Conservation (phyloP, 2,329 filamentous ascomycete genomes). For the Dactylonectria estremocensis region DNA sequence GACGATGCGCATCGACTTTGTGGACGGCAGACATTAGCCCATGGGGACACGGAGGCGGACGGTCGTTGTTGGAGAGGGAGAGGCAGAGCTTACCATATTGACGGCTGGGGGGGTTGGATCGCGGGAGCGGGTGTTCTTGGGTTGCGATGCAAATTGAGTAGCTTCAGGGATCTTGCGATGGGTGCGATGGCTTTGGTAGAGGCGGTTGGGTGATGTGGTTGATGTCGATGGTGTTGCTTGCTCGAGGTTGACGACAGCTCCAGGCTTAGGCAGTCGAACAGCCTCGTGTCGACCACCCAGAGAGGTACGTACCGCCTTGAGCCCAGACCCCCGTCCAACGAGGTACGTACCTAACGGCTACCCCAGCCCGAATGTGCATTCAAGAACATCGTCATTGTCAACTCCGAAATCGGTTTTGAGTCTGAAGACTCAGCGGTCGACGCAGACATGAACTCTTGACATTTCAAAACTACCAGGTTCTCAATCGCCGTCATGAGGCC, state of each 20-base stretch:
- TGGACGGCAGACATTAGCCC: slow-evolving; percentile 41
- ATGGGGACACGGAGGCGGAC: slow-evolving; percentile 21
- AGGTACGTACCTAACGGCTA: slow-evolving; percentile 41
- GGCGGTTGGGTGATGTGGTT: slow-evolving; percentile 17
- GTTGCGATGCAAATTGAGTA: not conserved
- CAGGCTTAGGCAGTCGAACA: slow-evolving; percentile 46
- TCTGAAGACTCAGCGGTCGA: slow-evolving; percentile 4
- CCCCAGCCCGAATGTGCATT: slow-evolving; percentile 14
- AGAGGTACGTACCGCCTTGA: slow-evolving; percentile 40
- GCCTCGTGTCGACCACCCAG: slow-evolving; percentile 45
- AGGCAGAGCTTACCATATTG: slow-evolving; percentile 65
- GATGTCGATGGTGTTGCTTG: slow-evolving; percentile 36
- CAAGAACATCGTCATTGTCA: slow-evolving; percentile 18
- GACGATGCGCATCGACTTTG: slow-evolving; percentile 89
- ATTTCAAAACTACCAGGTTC: not conserved
- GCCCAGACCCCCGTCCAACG: not conserved
- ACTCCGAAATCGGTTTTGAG: slow-evolving; percentile 38
- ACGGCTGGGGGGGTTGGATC: slow-evolving; percentile 37
- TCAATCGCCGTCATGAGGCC: slow-evolving; percentile 55
- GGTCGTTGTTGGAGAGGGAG: slow-evolving; percentile 1
- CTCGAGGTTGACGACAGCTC: slow-evolving; percentile 27
- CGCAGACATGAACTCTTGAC: slow-evolving; percentile 29
- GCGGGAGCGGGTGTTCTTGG: slow-evolving; percentile 15
- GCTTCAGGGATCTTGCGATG: not conserved
- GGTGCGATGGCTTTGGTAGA: not conserved